A percentile compares a stretch with the other conserved stretches of the same genome.
These are phyloP conservation scores for Isatis tinctoria DNA, from an alignment of 345 rosid species.

Conservation along the genomic window DNA sequence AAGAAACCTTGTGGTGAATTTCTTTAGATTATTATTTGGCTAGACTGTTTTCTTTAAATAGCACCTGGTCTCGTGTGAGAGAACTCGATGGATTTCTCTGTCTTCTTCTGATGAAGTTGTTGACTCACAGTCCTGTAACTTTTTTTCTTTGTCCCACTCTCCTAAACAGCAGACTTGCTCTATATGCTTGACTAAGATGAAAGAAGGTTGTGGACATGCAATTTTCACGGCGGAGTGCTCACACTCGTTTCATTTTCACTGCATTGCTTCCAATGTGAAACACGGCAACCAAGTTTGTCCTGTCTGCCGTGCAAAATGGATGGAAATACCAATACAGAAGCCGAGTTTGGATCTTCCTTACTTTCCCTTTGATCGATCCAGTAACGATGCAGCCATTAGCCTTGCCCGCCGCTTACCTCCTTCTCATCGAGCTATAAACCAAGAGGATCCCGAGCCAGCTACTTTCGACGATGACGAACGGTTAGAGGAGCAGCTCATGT, in stretches of 20 bases:
- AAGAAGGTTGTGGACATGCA: constrained; percentile 74
- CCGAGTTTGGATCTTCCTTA: constrained; percentile 25
- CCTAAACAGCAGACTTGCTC: constrained; percentile 62
- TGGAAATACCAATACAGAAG: constrained; percentile 67
- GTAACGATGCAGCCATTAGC: constrained; percentile 38
- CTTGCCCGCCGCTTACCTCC: constrained; percentile 48
- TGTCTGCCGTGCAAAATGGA: constrained; percentile 81
- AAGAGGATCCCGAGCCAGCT: constrained; percentile 53
- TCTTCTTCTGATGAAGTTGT: neutral
- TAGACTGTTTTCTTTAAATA: neutral
- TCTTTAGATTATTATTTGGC: neutral
- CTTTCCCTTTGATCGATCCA: neutral
- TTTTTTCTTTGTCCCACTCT: neutral
- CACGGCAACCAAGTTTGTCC: constrained; percentile 79
- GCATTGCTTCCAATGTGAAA: constrained; percentile 75
- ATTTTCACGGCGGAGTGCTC: constrained; percentile 87
- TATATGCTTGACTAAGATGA: constrained; percentile 71
- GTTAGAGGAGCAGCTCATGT: constrained; percentile 35
- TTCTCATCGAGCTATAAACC: constrained; percentile 41
- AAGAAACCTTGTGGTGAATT: neutral
- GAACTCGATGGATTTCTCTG: neutral
- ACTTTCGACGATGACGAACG: constrained; percentile 63
- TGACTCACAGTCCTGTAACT: neutral
- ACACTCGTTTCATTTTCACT: constrained; percentile 83
- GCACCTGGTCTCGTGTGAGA: neutral